Conservation (phyloP, 148 eudicot species). For the Cornus controversa region DNA sequence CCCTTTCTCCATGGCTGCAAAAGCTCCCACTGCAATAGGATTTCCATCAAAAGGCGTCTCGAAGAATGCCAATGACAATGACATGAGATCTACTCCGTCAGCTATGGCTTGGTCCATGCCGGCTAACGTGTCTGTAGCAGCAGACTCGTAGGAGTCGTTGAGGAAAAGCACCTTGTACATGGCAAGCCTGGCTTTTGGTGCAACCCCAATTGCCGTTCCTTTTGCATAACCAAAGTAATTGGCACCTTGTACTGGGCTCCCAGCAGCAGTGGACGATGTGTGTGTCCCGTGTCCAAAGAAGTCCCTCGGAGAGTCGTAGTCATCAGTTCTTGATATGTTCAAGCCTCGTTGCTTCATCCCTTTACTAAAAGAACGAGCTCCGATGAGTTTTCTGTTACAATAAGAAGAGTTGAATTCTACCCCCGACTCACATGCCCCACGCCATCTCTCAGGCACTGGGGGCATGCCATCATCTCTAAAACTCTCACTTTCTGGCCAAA, state of each 20-base stretch:
- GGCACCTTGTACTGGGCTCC: conserved; percentile 18
- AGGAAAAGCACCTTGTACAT: conserved; percentile 41
- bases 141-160: neutral
- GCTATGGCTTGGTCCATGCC: conserved; percentile 45
- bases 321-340: conserved; percentile 11
- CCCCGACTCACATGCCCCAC: neutral
- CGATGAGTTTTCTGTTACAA: neutral
- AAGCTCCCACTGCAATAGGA: conserved; percentile 37
- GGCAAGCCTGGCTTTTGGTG: conserved; percentile 45
- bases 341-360: conserved; percentile 4
- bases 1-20: conserved; percentile 41
- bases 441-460: neutral
- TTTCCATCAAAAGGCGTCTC: conserved; percentile 12
- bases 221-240: conserved; percentile 38
- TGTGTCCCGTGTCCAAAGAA: conserved; percentile 47
- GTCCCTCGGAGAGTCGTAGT: conserved; percentile 41
- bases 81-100: conserved; percentile 46
- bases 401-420: neutral
- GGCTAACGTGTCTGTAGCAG: conserved; percentile 25
- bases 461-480: neutral
- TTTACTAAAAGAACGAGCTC: conserved; percentile 7
- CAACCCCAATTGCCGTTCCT: conserved; percentile 40
- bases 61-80: conserved; percentile 29
- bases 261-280: conserved; percentile 52
- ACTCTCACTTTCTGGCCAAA: conserved; percentile 49